phyloP scores from a whole-genome alignment of 2,329 filamentous ascomycete species.

The Fusarium sp. region DNA sequence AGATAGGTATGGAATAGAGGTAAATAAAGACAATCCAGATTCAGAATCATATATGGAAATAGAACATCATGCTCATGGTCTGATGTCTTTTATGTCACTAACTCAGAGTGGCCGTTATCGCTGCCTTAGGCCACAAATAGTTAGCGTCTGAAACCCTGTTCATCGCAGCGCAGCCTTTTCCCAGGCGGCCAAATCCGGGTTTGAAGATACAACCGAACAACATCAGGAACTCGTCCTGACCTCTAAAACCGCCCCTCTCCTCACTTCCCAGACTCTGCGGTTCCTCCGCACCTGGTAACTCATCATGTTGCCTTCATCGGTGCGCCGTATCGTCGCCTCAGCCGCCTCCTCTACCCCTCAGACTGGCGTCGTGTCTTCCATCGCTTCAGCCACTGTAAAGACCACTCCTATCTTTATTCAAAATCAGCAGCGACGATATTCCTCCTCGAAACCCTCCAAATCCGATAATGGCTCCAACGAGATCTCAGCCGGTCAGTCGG shows the following conservation, averaged over 20 bases:
- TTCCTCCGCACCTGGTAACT: constrained; percentile 46
- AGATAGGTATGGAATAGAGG: background rate
- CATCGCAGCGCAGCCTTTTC: constrained; percentile 51
- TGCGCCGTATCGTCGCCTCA: constrained; percentile 65
- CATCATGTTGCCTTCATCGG: constrained; percentile 65
- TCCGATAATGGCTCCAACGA: constrained; percentile 67
- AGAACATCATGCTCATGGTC: background rate
- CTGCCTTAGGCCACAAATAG: constrained; percentile 53
- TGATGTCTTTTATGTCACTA: constrained; percentile 8
- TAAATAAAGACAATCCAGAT: background rate
- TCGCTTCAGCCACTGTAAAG: constrained; percentile 57
- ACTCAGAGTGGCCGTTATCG: constrained; percentile 42
- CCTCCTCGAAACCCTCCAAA: constrained; percentile 72
- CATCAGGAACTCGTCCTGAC: constrained; percentile 50
- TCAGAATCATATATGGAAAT: background rate
- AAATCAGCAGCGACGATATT: constrained; percentile 66
- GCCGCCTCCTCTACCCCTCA: constrained; percentile 60
- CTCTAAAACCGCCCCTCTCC: constrained; percentile 35
- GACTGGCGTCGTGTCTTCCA: constrained; percentile 56
- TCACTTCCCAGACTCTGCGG: constrained; percentile 32
- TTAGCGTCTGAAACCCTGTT: constrained; percentile 44
- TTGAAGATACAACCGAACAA: constrained; percentile 50
- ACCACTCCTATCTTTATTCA: constrained; percentile 53
- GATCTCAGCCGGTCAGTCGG: constrained; percentile 61
- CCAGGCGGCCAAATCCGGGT: constrained; percentile 54